These are phyloP conservation scores for Adansonia madagascariensis DNA, from an alignment of 441 rosid genomes.

Conservation along the genomic window DNA sequence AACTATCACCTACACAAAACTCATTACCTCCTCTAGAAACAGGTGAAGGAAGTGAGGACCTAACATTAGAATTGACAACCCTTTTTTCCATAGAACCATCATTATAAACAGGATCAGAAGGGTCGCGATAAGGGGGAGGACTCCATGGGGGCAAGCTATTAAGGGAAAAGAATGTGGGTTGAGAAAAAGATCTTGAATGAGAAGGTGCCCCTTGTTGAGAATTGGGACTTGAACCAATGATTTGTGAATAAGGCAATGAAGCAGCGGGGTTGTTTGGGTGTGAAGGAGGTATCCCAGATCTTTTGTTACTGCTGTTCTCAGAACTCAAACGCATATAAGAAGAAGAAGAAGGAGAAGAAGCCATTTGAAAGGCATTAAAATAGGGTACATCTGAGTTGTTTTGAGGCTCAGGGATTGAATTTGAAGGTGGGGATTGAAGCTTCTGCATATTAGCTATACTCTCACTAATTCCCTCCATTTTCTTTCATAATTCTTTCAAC, in stretches of 20 bases:
- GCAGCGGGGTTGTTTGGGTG: slow-evolving; percentile 46
- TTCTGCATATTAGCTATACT: slow-evolving; percentile 24
- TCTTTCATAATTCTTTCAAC: slow-evolving; percentile 1
- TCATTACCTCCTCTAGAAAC: slow-evolving; percentile 36
- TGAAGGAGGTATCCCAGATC: slow-evolving; percentile 56
- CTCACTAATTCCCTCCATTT: slow-evolving; percentile 26
- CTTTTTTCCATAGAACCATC: slow-evolving; percentile 50
- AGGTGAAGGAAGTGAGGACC: slow-evolving; percentile 37
- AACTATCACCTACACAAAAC: slow-evolving; percentile 40
- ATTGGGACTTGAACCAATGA: slow-evolving; percentile 35
- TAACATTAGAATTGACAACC: slow-evolving; percentile 35
- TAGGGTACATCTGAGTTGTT: slow-evolving; percentile 18
- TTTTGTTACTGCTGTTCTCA: slow-evolving; percentile 32
- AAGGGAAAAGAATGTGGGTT: slow-evolving; percentile 36
- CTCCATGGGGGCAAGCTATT: slow-evolving; percentile 43
- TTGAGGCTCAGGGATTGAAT: background rate
- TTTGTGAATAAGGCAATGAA: slow-evolving; percentile 42
- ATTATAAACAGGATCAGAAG: slow-evolving; percentile 35
- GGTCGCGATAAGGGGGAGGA: slow-evolving; percentile 38
- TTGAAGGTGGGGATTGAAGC: slow-evolving; percentile 22
- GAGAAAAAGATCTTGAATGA: slow-evolving; percentile 54
- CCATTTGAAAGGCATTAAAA: slow-evolving; percentile 28
- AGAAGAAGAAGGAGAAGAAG: background rate
- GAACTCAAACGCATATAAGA: slow-evolving; percentile 28
- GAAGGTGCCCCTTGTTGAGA: slow-evolving; percentile 40